Evolutionary conservation across 2,329 filamentous ascomycete species (phyloP).

Genomic region (Claviceps sp.): DNA sequence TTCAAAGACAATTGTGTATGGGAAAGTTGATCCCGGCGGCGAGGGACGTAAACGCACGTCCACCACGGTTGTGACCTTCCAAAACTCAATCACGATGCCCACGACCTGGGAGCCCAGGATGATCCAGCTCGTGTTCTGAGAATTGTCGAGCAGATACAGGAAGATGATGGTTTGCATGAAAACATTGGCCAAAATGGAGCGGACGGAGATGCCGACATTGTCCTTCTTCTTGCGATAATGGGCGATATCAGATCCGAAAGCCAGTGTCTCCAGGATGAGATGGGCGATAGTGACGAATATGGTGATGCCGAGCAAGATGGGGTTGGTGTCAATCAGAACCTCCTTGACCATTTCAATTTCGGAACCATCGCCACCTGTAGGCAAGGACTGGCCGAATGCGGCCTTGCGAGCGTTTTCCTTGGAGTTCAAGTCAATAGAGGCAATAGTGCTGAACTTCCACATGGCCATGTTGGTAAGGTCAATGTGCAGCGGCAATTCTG

Average conservation of each 20-base stretch:
- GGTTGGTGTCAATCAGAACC: slow-evolving; percentile 85
- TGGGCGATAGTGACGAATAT: slow-evolving; percentile 75
- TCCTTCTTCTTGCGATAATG: slow-evolving; percentile 99
- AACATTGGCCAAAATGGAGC: slow-evolving; percentile 90
- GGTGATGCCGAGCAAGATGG: slow-evolving; percentile 76
- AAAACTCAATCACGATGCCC: slow-evolving; percentile 56
- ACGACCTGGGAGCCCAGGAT: slow-evolving; percentile 87
- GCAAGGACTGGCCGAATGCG: slow-evolving; percentile 55
- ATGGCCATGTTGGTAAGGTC: slow-evolving; percentile 67
- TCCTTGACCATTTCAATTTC: slow-evolving; percentile 98
- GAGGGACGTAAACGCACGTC: slow-evolving; percentile 69
- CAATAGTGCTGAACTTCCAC: slow-evolving; percentile 83
- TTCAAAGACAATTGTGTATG: slow-evolving; percentile 74
- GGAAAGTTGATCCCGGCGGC: slow-evolving; percentile 54
- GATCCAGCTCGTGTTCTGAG: slow-evolving; percentile 98
- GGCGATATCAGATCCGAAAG: slow-evolving; percentile 93
- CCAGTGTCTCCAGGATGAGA: slow-evolving; percentile 88
- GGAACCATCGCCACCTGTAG: slow-evolving; percentile 73
- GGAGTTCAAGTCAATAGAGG: slow-evolving; percentile 74
- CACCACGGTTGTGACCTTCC: slow-evolving; percentile 95
- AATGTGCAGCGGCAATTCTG: slow-evolving; percentile 67
- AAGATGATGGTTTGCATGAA: slow-evolving; percentile 97
- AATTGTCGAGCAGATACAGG: slow-evolving; percentile 93
- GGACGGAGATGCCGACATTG: slow-evolving; percentile 89
- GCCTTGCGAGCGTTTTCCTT: slow-evolving; percentile 71